Percentiles rank a stretch among this genome's conserved stretches.
These are phyloP conservation scores for Kodamaea kaohsiungensis DNA, from an alignment of 805 yeast species.

Conservation along the genomic window DNA sequence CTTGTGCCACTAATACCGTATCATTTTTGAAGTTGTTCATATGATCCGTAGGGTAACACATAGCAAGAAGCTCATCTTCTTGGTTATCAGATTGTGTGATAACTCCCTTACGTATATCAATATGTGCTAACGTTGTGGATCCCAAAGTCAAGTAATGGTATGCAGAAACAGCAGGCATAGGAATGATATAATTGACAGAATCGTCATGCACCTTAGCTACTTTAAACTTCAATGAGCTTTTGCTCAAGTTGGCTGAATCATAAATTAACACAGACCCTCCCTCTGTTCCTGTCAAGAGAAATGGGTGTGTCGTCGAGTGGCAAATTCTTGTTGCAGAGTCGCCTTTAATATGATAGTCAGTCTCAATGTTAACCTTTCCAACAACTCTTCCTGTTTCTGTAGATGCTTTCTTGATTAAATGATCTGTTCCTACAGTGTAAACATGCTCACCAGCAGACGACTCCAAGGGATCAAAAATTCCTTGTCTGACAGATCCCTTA, in stretches of 20 bases:
- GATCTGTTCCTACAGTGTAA: constrained; percentile 78
- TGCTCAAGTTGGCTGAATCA: constrained; percentile 56
- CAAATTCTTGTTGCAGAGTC: constrained; percentile 46
- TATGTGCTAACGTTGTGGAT: constrained; percentile 73
- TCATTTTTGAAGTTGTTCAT: constrained; percentile 52
- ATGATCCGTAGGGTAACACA: constrained; percentile 61
- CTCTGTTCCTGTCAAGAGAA: constrained; percentile 66
- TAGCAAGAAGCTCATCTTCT: constrained; percentile 86
- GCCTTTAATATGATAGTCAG: constrained; percentile 19
- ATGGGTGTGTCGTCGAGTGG: constrained; percentile 47
- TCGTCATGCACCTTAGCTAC: constrained; percentile 68
- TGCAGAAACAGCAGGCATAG: constrained; percentile 67
- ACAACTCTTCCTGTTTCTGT: constrained; percentile 74
- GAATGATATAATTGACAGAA: constrained; percentile 71
- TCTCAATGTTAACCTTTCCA: constrained; percentile 44
- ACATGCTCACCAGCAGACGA: constrained; percentile 49
- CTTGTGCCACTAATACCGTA: constrained; percentile 78
- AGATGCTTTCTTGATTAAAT: constrained; percentile 71
- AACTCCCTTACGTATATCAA: constrained; percentile 76
- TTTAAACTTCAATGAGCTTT: constrained; percentile 39
- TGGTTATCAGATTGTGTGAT: constrained; percentile 78
- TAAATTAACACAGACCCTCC: constrained; percentile 64
- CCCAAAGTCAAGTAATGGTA: constrained; percentile 82
- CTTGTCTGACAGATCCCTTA: constrained; percentile 80
- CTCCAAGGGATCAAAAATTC: constrained; percentile 59